Base-by-base conservation (phyloP, 345 rosid genomes). In the Eutrema heterophyllum region DNA sequence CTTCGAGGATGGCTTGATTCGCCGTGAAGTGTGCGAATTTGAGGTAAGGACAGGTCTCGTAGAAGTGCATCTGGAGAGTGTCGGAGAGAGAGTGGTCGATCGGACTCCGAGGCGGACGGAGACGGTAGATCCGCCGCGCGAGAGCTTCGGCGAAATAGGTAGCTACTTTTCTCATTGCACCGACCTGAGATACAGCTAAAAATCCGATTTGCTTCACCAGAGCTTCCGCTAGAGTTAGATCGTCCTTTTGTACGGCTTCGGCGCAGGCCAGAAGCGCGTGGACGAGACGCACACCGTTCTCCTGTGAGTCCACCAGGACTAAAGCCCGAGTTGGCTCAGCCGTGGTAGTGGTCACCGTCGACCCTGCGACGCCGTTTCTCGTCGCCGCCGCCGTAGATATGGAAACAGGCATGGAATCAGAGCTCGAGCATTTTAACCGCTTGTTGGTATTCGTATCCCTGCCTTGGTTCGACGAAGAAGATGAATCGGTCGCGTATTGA, bases 11-110 rank as follows among this genome's bases (percentile, higher is more conserved):
- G 3, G 95, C 95, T 77, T 91, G 97, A 55, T 91, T 89, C 10
- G 97, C 96, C 0, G 91, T 91, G 76, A 91, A 91, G 12, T 91
- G 95, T 26, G 96, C 97, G 73, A 89, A 91, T 57, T 91, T 89
- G 9, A 91, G 87, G n/a, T 91, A 91, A 0, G 97, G 97, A 57
- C 95, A 89, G 2, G 95, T 78, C 74, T 91, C 97, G 60, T 91
- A 91, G 70, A 89, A 91, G 78, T 91, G 91, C 85, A 85, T 83
- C 91, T 91, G 85, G n/a, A 91, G 88, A 38, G 83, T 68, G 41
- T 91, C 86, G 11, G 87, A 69, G 48, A 76, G 74, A 6, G 88
- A 77, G 51, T 76, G 85, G 56, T 89, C 93, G 5, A 85, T 61
- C 0, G 83, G 60, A 45, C 46, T 70, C 16, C 39, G 79, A 0